phyloP scores from a whole-genome alignment of 176 grass and related monocot genomes.

The Carex myosuroides region DNA sequence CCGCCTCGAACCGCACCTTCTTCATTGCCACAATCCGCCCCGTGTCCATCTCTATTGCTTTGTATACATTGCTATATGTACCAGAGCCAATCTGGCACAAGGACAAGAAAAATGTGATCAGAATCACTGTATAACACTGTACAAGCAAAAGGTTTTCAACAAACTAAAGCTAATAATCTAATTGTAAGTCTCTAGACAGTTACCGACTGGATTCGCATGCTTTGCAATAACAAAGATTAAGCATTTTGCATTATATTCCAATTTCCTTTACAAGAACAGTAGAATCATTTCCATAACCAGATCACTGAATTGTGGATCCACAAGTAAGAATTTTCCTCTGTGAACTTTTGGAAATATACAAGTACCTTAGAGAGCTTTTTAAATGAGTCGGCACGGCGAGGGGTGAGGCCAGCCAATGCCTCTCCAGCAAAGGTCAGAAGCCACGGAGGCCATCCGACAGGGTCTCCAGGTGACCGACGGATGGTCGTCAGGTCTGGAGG shows the following conservation, averaged over 20 bases:
- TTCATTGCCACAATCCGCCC: slow-evolving; percentile 47
- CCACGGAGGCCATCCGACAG: slow-evolving; percentile 37
- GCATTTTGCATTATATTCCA: not conserved
- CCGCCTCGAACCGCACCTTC: slow-evolving; percentile 46
- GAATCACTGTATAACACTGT: not conserved
- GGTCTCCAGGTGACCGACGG: slow-evolving; percentile 9
- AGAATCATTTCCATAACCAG: not conserved
- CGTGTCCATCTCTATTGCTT: slow-evolving; percentile 32
- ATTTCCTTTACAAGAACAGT: not conserved
- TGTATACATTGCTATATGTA: slow-evolving; percentile 65
- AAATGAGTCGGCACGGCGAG: slow-evolving; percentile 41
- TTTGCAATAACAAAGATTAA: not conserved
- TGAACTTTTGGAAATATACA: not conserved
- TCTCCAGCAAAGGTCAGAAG: slow-evolving; percentile 38
- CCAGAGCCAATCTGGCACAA: slow-evolving; percentile 42
- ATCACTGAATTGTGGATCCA: not conserved
- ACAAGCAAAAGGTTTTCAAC: not conserved
- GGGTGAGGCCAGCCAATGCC: slow-evolving; percentile 28
- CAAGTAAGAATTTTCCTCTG: not conserved
- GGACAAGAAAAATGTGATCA: not conserved
- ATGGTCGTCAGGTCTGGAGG: not conserved
- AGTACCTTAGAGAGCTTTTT: slow-evolving; percentile 47
- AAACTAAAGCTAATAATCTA: not conserved
- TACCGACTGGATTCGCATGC: not conserved
- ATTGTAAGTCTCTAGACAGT: not conserved